Evolutionary conservation across 2,329 filamentous ascomycete genomes (phyloP).

Genomic region (Phoma sp.): DNA sequence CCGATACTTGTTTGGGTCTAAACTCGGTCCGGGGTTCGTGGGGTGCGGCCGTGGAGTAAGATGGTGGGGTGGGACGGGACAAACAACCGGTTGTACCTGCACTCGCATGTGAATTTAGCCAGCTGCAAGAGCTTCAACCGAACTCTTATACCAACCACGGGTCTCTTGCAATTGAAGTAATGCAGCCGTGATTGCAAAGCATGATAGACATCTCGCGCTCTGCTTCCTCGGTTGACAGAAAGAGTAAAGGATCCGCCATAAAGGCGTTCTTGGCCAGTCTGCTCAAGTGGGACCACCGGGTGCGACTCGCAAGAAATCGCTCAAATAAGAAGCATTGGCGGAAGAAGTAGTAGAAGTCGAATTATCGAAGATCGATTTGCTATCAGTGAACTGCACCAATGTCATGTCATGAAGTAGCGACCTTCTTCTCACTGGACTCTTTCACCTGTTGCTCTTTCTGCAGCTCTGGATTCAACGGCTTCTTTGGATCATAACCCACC

Average conservation of each 20-base stretch:
- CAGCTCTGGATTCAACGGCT: slow-evolving; percentile 51
- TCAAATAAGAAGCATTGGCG: slow-evolving; percentile 1
- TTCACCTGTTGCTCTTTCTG: slow-evolving; percentile 33
- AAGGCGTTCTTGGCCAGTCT: neutral
- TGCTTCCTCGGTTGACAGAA: neutral
- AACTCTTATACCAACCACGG: neutral
- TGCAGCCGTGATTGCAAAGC: neutral
- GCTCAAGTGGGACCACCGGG: neutral
- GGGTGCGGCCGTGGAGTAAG: slow-evolving; percentile 14
- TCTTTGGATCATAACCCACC: slow-evolving; percentile 79
- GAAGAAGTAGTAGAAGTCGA: neutral
- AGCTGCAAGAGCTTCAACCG: neutral
- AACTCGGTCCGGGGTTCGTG: slow-evolving; percentile 15
- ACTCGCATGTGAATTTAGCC: slow-evolving; percentile 10
- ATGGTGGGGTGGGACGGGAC: slow-evolving; percentile 8
- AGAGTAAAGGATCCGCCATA: neutral
- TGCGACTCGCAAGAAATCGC: slow-evolving; percentile 8
- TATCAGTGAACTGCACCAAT: neutral
- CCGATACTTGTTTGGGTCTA: slow-evolving; percentile 3
- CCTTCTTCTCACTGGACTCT: slow-evolving; percentile 21
- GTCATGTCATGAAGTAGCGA: slow-evolving; percentile 8
- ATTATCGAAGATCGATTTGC: neutral
- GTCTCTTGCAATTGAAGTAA: neutral
- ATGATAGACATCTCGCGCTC: neutral
- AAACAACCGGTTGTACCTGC: slow-evolving; percentile 6